Percentiles rank a stretch among this genome's conserved stretches.
Conservation (phyloP, 805 yeast genomes). For the Suhomyces sp. region DNA sequence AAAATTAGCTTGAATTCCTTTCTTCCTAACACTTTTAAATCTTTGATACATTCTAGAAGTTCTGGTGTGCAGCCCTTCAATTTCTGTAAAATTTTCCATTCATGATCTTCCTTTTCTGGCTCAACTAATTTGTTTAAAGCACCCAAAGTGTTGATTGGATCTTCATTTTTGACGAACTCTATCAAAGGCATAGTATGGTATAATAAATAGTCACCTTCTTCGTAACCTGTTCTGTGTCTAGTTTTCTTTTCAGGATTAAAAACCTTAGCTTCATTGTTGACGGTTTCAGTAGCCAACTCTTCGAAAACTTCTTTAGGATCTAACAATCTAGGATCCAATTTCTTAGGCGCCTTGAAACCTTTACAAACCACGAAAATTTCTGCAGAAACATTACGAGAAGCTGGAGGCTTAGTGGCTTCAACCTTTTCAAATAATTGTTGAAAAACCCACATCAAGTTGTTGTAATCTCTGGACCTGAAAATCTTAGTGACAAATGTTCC, state of each 20-base stretch:
- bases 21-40: constrained; percentile 89
- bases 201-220: constrained; percentile 78
- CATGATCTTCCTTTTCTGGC: constrained; percentile 54
- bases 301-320: constrained; percentile 95
- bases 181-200: constrained; percentile 71
- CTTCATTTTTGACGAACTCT: constrained; percentile 80
- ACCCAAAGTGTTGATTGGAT: constrained; percentile 83
- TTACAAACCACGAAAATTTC: constrained; percentile 97
- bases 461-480: constrained; percentile 98
- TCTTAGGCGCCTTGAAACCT: constrained; percentile 95
- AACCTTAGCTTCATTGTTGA: constrained; percentile 82
- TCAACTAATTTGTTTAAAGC: constrained; percentile 65
- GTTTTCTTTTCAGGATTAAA: constrained; percentile 91
- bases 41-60: constrained; percentile 79
- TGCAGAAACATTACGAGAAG: constrained; percentile 98
- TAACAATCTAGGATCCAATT: constrained; percentile 85
- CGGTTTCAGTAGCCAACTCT: constrained; percentile 69
- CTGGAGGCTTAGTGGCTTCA: constrained; percentile 98
- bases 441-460: constrained; percentile 96
- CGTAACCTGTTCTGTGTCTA: constrained; percentile 95
- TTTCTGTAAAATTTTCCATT: constrained; percentile 69
- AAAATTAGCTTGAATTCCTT: constrained; percentile 86
- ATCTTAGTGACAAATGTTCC: constrained; percentile 96
- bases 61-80: constrained; percentile 78
- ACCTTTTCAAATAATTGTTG: constrained; percentile 94